These are phyloP conservation scores for Ophiosphaerella herpotricha DNA, from an alignment of 2,329 filamentous ascomycete species.

Conservation along the genomic window DNA sequence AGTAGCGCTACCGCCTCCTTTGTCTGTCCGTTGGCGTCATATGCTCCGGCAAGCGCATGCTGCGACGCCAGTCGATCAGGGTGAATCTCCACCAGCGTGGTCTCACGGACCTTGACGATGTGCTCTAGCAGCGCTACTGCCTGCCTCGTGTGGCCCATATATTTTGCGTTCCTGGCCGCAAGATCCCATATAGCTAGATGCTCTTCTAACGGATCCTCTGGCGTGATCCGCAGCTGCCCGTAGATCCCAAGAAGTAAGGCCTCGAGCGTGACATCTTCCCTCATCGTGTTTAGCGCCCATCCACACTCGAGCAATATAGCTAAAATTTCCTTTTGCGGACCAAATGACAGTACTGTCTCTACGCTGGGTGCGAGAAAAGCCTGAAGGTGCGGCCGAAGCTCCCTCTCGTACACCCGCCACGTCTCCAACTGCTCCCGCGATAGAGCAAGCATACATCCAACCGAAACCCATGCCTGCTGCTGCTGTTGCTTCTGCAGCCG, in stretches of 20 bases:
- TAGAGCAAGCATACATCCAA: constrained; percentile 18
- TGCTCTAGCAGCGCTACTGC: constrained; percentile 12
- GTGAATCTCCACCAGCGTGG: constrained; percentile 8
- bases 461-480: constrained; percentile 23
- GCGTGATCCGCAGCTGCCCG: constrained; percentile 2
- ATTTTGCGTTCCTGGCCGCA: constrained; percentile 1
- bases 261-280: constrained; percentile 8
- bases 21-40: too few species aligned
- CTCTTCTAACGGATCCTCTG: constrained; percentile 5
- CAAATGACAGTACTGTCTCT: constrained; percentile 1
- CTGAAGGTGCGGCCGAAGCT: constrained; percentile 16
- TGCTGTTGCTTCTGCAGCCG: constrained; percentile 22
- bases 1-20: too few species aligned
- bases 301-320: constrained; percentile 9
- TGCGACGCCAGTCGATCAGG: too few species aligned
- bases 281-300: constrained; percentile 9
- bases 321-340: constrained; percentile 4
- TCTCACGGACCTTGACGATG: constrained; percentile 6
- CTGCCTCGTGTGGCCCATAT: constrained; percentile 6
- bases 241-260: constrained; percentile 8
- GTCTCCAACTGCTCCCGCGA: background rate
- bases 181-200: constrained; percentile 10
- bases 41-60: too few species aligned
- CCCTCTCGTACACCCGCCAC: constrained; percentile 8
- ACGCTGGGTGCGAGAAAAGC: constrained; percentile 10